Evolutionary conservation across 345 rosid genomes (phyloP), one percentile per base, ranked within the genome.

Genomic region (Rhodamnia argentea): DNA sequence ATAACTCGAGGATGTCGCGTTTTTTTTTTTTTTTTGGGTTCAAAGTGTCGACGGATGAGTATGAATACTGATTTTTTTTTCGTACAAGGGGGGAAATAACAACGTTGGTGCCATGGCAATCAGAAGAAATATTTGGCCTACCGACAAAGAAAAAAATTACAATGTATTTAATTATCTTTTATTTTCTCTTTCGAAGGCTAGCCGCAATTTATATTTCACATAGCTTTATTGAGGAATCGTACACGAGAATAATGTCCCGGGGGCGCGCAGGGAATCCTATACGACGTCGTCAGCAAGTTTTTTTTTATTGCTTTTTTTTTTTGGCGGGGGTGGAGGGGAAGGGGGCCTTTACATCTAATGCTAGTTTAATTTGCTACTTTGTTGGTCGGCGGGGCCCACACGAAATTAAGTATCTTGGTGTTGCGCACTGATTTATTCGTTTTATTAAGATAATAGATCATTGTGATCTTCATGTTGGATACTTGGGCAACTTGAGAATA

Each of bases 1-100:
- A 5, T 6, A 18, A 54, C 40, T 62, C 0, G 0, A 29, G 3
- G 22, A n/a, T 5, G 40, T 29, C 1, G 0, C 32, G 1, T 59
- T 0, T n/a, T 47, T 8, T 47, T 47, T 59, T 0, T n/a, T 47
- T 8, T 47, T 47, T 8, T 2, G 51, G 40, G 40, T 37, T 42
- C 64, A 4, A 58, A 58, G n/a, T 59, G 5, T 59, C 0, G 37
- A 8, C 70, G 0, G 37, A 15, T 32, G n/a, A 59, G n/a, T 59
- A 59, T 13, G 37, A 59, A 59, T 5, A 5, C 4, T n/a, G 16
- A 59, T 59, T 0, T 26, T 5, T 58, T 59, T 59, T 0, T 42
- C 44, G 44, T 26, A 58, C 15, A 2, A 24, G 7, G 1, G 32
- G 1, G 70, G 20, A 27, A 29, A 27, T 3, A 6, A 3, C 42